A percentile compares a stretch with the other conserved stretches of the same genome.
Conservation (phyloP, 2,329 filamentous ascomycete genomes). For the Colletotrichum sp. region DNA sequence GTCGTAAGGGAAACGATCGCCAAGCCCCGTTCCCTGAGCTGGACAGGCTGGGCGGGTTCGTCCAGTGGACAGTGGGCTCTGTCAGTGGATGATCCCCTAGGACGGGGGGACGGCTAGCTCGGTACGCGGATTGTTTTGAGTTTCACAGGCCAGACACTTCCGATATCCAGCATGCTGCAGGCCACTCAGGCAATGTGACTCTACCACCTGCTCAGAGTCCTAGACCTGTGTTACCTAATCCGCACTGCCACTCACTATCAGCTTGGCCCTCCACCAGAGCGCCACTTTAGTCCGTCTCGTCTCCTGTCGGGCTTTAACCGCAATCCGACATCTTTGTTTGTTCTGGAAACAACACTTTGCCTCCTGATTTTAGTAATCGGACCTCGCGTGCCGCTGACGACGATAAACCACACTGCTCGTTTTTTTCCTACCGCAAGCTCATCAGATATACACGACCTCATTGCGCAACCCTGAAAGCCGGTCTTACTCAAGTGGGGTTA, state of each 20-base stretch:
- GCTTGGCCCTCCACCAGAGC: constrained; percentile 10
- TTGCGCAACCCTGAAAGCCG: background rate
- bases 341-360: constrained; percentile 16
- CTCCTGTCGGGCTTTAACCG: constrained; percentile 6
- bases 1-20: constrained; percentile 13
- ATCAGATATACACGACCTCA: background rate
- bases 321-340: constrained; percentile 5
- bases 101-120: constrained; percentile 11
- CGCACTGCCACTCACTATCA: constrained; percentile 4
- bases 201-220: background rate
- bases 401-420: background rate
- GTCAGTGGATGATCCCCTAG: background rate
- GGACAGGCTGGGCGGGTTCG: background rate
- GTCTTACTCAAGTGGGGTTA: background rate
- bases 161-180: background rate
- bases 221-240: constrained; percentile 9
- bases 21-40: constrained; percentile 15
- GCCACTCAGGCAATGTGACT: background rate
- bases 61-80: background rate
- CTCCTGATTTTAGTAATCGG: background rate
- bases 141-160: constrained; percentile 17
- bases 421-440: background rate
- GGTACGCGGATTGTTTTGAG: constrained; percentile 10
- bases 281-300: constrained; percentile 14
- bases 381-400: background rate